Base-by-base conservation (phyloP, 2,329 filamentous ascomycete genomes). In the Byssoonygena ceratinophila region DNA sequence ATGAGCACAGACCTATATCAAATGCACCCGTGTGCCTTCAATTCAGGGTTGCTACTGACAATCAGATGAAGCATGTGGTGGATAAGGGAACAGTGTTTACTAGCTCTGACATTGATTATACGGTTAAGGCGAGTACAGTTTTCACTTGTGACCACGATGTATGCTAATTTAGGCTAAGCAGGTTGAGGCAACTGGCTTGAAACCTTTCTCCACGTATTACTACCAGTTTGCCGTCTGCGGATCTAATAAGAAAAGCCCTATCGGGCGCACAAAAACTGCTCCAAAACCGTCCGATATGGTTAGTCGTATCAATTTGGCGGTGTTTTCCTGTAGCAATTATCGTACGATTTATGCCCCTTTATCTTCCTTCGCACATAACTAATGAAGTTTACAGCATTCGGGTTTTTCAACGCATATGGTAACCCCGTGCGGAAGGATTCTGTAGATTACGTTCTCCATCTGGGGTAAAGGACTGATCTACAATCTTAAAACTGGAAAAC, bases 61-160 rank as follows among this genome's bases (percentile, higher is more conserved):
- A 73, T 46, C 65, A 69, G n/a, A 70, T 77, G 29, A 66, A 67
- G 9, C 61, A 70, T 1, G 68, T 78, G 6, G 77, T 79, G 1
- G 72, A 76, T 47, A 71, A 70, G 1, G 84, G 84, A 4, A 76
- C 68, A 32, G 82, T 76, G 0, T 86, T 81, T 61, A 88, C 85
- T 0, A 84, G 77, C 32, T 84, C 79, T 0, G 84, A 88, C 62
- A 79, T 88, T 45, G 85, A 89, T 62, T 89, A 82, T 63, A 88
- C 84, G 0, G 71, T 87, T 55, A 87, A 87, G 74, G 80, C 80
- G 63, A 47, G 8, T 40, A 57, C 16, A 64, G 50, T 53, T 16
- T 7, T 23, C n/a, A n/a, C n/a, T n/a, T n/a, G n/a, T n/a, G n/a
- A n/a, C n/a, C n/a, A n/a, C n/a, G n/a, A n/a, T n/a, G n/a, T n/a